Evolutionary conservation across 2,329 filamentous ascomycete genomes (phyloP), one percentile per base, ranked within the genome.

Genomic region (Ophiostoma angusticollis): DNA sequence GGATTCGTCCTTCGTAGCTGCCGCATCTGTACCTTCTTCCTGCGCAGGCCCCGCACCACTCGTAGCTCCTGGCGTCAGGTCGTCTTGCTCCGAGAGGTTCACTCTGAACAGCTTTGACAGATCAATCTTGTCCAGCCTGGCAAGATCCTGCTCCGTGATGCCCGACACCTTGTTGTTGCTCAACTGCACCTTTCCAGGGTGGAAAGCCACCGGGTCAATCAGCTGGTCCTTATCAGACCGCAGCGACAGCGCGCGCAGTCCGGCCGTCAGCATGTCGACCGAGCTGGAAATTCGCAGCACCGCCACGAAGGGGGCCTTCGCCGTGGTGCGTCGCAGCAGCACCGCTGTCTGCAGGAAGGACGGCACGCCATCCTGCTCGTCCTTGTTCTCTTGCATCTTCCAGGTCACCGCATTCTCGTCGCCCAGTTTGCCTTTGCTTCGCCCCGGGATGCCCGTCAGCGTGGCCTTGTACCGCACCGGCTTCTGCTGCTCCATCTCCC

Each of bases 271-370:
- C 2, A 39, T 4, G 21, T 42, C 35, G 16, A 39, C 40, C 6
- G 22, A 17, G 35, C 40, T 42, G 21, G 14, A 1, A 4, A 42
- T 27, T 9, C 21, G 23, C 21, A 42, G 31, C 12, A n/a, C 28
- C 6, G 31, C 35, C 9, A 31, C 16, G 30, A 42, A 42, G 9
- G 40, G 9, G n/a, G 8, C 22, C 13, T 9, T 16, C 3, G 7
- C 28, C 4, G 17, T 4, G 11, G 6, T 5, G 2, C 40, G 40
- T 19, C 35, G 38, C 9, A 42, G 35, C 25, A 42, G 35, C 22
- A 42, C 40, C 8, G 40, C 40, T n/a, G 40, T 31, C 35, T 42
- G 40, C 35, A 42, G 21, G 22, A 42, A 39, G n/a, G 40, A 31
- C 14, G 40, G 40, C 13, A 42, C 27, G 31, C 40, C 40, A 14